phyloP scores from a whole-genome alignment of 75 land plant genomes.

The Cunninghamia lanceolata region DNA sequence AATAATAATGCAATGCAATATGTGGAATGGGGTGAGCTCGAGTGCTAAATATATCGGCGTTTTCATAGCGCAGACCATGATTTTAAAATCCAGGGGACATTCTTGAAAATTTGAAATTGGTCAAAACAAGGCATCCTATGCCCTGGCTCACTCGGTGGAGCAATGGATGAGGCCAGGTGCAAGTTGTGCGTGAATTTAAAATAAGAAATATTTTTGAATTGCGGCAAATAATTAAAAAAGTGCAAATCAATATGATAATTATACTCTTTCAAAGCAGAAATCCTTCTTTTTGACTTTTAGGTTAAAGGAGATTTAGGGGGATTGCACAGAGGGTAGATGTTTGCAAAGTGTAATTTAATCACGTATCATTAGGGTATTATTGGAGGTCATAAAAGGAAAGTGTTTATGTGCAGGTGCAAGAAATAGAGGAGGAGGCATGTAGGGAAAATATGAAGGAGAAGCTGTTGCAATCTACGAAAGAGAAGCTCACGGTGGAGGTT shows the following conservation, averaged over 20 bases:
- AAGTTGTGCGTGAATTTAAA: too few relatives aligned
- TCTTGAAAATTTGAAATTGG: neutral
- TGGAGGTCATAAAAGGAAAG: neutral
- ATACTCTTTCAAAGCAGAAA: too few relatives aligned
- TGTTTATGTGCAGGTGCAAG: slow-evolving; percentile 26
- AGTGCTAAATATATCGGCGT: neutral
- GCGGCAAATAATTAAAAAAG: too few relatives aligned
- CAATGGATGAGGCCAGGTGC: too few relatives aligned
- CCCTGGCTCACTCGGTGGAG: neutral
- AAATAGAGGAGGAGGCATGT: slow-evolving; percentile 24
- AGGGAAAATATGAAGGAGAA: slow-evolving; percentile 15
- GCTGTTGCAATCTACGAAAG: slow-evolving; percentile 26
- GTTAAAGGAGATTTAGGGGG: neutral
- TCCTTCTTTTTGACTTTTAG: neutral
- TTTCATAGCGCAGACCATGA: neutral
- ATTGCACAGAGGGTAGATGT: too few relatives aligned
- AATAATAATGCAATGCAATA: neutral
- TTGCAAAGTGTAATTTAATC: too few relatives aligned
- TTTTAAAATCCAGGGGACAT: neutral
- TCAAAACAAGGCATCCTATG: neutral
- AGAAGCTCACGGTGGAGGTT: slow-evolving; percentile 42
- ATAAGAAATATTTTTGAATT: too few relatives aligned
- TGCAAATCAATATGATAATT: too few relatives aligned
- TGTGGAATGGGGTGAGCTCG: neutral
- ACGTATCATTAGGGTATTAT: neutral